A percentile compares a stretch with the other conserved stretches of the same genome.
Conservation (phyloP, 768 basidiomycete species). For the Russula earlei region DNA sequence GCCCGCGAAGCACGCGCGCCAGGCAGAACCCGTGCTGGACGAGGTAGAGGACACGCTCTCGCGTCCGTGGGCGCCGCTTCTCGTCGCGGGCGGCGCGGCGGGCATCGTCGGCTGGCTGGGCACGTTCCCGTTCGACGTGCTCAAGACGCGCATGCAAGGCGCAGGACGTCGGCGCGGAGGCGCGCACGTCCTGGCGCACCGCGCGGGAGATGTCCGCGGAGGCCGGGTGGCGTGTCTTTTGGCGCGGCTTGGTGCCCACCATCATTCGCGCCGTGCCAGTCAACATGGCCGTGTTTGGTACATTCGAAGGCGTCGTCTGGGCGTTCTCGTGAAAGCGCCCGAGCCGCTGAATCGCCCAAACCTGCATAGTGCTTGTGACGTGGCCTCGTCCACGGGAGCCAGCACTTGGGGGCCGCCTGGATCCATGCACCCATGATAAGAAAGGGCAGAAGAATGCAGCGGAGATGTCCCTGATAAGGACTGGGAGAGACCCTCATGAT, state of each 20-base stretch:
- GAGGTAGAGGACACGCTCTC: slow-evolving; percentile 13
- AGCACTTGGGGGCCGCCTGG: too few relatives aligned
- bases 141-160: slow-evolving; percentile 87
- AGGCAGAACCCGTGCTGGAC: neutral
- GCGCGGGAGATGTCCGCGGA: slow-evolving; percentile 50
- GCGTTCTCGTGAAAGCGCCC: slow-evolving; percentile 22
- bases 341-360: too few relatives aligned
- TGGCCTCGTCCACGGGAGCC: too few relatives aligned
- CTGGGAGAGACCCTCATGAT: neutral
- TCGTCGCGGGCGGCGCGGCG: slow-evolving; percentile 68
- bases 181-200: slow-evolving; percentile 34
- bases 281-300: slow-evolving; percentile 75
- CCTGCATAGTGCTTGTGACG: too few relatives aligned
- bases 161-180: slow-evolving; percentile 5
- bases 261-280: slow-evolving; percentile 77
- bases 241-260: slow-evolving; percentile 69
- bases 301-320: slow-evolving; percentile 55
- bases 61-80: slow-evolving; percentile 43
- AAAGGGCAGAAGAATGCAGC: neutral
- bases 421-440: neutral
- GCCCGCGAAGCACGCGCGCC: slow-evolving; percentile 8
- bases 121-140: slow-evolving; percentile 83
- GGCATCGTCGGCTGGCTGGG: slow-evolving; percentile 69
- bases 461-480: neutral
- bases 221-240: slow-evolving; percentile 54